Evolutionary conservation across 768 basidiomycete species (phyloP), one percentile per base, ranked within the genome.

Genomic region (Ramaria sp.): DNA sequence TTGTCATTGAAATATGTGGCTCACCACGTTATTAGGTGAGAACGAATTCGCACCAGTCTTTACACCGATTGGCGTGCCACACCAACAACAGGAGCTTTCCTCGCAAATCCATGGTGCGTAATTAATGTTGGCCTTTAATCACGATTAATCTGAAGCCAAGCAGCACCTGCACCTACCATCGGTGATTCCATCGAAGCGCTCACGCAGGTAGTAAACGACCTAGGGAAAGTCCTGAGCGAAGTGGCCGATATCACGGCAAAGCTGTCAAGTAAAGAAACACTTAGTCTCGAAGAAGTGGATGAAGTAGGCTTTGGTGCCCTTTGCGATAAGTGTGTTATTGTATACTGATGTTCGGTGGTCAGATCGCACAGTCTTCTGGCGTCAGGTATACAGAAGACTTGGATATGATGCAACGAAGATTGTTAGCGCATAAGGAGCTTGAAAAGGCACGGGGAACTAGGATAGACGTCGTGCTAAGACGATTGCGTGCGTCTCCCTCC

Each of bases 131-230:
- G 24, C 18, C 36, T 1, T 15, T 50, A 4, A 18, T 32, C n/a
- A 45, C 15, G 25, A 28, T 55, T 16, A 22, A 9, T 51, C 22
- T 32, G 16, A 16, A 3, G 37, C 50, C 10, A 52, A 37, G 0
- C 58, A 87, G 88, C 83, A 1, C 84, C 84, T 7, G 76, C 86
- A 16, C 88, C 88, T 9, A 85, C 83, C 0, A 70, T 91, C 3
- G 84, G 85, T 3, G 83, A 89, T 61, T 77, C 81, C 2, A 73
- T 89, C 22, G 79, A 83, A 49, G 79, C 83, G 0, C 69, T 90
- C 42, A 76, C 78, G 36, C 73, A 76, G 42, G 73, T 90, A 2
- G 77, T 78, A 51, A 72, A 70, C 7, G 81, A 85, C 58, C 76
- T 94, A 2, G 64, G 75, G 0, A 73, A 73, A 28, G 78, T 73